Percentiles rank a stretch among this genome's conserved stretches.
phyloP scores from a whole-genome alignment of 176 grass and related monocot species.

The Tillandsia leiboldiana region DNA sequence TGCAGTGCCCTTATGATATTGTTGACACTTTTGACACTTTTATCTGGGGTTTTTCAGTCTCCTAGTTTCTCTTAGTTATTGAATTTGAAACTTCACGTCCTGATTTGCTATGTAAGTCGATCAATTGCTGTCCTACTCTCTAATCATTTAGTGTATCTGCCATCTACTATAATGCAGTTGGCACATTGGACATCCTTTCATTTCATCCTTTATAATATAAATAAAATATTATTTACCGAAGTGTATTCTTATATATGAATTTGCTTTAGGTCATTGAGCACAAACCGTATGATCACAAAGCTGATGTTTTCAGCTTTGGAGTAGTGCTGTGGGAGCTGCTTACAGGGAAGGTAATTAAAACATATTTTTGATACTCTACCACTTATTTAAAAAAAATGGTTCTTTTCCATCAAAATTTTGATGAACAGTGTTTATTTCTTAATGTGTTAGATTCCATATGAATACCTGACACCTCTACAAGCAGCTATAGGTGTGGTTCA shows the following conservation, averaged over 20 bases:
- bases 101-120: not conserved
- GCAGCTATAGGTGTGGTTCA: conserved; percentile 89
- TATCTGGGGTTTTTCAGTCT: too few species aligned
- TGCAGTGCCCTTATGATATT: too few species aligned
- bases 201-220: not conserved
- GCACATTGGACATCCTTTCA: not conserved
- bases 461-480: conserved; percentile 75
- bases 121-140: not conserved
- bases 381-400: not conserved
- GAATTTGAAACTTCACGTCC: too few species aligned
- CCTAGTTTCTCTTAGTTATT: too few species aligned
- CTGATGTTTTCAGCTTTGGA: conserved; percentile 87
- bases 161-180: not conserved
- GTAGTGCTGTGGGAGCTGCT: conserved; percentile 86
- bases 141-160: not conserved
- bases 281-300: conserved; percentile 85
- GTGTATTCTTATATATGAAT: not conserved
- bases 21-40: too few species aligned
- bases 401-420: not conserved
- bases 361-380: not conserved
- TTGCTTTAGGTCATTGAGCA: conserved; percentile 68
- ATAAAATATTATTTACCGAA: conserved; percentile 5
- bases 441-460: conserved; percentile 57
- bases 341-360: conserved; percentile 49
- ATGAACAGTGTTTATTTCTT: not conserved